phyloP scores from a whole-genome alignment of 2,329 filamentous ascomycete genomes.

The Penicillium oxalicum region DNA sequence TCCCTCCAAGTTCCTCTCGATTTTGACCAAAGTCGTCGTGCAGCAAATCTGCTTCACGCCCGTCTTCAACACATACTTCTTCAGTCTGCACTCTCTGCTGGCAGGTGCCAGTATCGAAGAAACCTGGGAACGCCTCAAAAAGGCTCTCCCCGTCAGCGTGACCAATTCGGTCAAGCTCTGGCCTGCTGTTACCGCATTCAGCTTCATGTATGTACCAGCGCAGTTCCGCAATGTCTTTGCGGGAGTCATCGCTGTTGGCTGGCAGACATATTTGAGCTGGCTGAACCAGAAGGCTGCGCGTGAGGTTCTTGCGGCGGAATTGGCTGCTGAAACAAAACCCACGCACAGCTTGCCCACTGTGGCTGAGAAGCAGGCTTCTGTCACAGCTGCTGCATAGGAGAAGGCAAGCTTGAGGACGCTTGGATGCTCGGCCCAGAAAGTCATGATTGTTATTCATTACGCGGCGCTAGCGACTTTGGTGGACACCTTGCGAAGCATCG shows the following conservation, averaged over 20 bases:
- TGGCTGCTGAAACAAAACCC: conserved; percentile 12
- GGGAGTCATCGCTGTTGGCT: conserved; percentile 73
- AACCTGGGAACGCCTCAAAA: conserved; percentile 62
- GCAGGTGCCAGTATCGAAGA: conserved; percentile 61
- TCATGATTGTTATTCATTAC: no score
- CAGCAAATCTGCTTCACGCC: conserved; percentile 80
- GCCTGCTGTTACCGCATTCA: conserved; percentile 81
- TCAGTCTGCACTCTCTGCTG: conserved; percentile 70
- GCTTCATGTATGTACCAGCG: conserved; percentile 73
- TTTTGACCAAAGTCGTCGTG: conserved; percentile 69
- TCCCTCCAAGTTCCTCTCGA: conserved; percentile 61
- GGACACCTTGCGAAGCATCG: conserved; percentile 1
- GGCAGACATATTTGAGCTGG: conserved; percentile 86
- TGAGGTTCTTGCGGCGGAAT: conserved; percentile 41
- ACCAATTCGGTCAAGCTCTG: conserved; percentile 79
- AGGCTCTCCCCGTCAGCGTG: conserved; percentile 70
- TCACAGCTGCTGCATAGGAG: conserved; percentile 13
- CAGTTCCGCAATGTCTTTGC: conserved; percentile 77
- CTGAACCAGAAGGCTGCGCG: conserved; percentile 68
- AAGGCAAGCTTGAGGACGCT: neutral
- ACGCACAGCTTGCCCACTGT: conserved; percentile 6
- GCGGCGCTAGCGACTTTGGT: no score
- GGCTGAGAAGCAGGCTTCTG: conserved; percentile 14
- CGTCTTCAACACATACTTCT: conserved; percentile 76
- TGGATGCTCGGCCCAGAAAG: neutral